Base-by-base conservation (phyloP, 495 filamentous ascomycete genomes). In the Daldinia vernicosa region DNA sequence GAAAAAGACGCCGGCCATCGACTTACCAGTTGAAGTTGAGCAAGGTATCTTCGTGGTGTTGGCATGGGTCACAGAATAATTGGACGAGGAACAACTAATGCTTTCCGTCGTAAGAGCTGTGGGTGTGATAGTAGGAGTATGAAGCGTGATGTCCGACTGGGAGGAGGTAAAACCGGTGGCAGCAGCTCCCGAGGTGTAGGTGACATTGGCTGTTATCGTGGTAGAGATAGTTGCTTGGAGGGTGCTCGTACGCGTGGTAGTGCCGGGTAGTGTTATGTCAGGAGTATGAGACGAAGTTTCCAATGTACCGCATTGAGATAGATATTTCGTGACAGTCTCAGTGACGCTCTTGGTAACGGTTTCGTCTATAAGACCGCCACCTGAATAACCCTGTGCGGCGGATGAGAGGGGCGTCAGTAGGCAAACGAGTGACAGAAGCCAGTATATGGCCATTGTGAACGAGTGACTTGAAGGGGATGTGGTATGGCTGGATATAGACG, bases 341-440 rank as follows among this genome's bases (percentile, higher is more conserved):
- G 70, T 73, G 45, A 69, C 57, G 51, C 60, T 73, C 61, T 66
- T 62, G 8, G 70, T 73, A 27, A 69, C 45, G 19, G 61, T 66
- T 14, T 19, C 56, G 28, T 69, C 70, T 14, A 45, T 22, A 50
- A 58, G 39, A 8, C 55, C 65, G 11, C 37, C 66, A 11, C 47
- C 60, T 39, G 61, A 69, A 45, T 69, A 72, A 11, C 45, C 70
- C 51, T 63, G 70, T 40, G 70, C 70, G 27, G 43, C 56, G 9
- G 8, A 24, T 19, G 40, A 35, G 27, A 40, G 50, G 45, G 70
- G 35, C 43, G 65, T 62, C 43, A 69, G 27, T 6, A 73, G 58
- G 52, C 27, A 73, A 73, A 66, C 56, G 61, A 73, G 52, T 43
- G 70, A 73, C 51, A 69, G 37, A 14, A 66, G 66, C 70, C 70